Base-by-base conservation (phyloP, 2,329 filamentous ascomycete genomes). In the Nemania diffusa region DNA sequence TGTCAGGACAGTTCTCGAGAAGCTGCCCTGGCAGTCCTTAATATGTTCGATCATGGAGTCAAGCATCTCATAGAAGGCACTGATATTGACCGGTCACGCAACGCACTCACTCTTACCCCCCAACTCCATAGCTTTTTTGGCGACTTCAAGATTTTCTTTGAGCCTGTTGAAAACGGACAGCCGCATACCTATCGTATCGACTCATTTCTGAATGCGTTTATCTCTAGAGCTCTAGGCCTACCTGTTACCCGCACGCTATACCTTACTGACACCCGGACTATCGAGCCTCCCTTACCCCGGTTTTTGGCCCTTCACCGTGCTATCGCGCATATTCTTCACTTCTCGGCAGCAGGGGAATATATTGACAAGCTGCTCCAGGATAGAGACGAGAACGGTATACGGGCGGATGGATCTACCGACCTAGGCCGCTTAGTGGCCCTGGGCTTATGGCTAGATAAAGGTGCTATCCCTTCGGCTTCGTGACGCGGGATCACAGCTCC, bases 21-120 rank as follows among this genome's bases (percentile, higher is more conserved):
- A 73, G 73, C 75, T 0, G 77, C 78, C 2, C 71, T 82, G 13
- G 72, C 73, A 26, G 77, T 83, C 50, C 75, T 82, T 5, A 80
- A 81, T 37, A 82, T 83, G 79, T 81, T 83, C 63, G 79, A 82
- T 67, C 69, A 64, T 44, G 77, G 75, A 32, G 73, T 78, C 24
- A 72, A 71, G 6, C 69, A 77, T 71, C 57, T 81, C 0, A 81
- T 82, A 57, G 74, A 81, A 62, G 80, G 79, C 57, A 59, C 64
- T 32, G 74, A 81, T 20, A 81, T 83, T 64, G 79, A 83, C 69
- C 74, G 77, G 57, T 78, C 79, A 42, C 71, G 71, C 17, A 65
- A 65, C 17, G 57, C 57, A 46, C 63, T 62, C 9, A 65, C 55
- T 82, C 72, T 81, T 44, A 74, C 72, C 9, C 60, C n/a, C n/a